Conservation (phyloP, 768 basidiomycete genomes). For the Termitomyces sp. region DNA sequence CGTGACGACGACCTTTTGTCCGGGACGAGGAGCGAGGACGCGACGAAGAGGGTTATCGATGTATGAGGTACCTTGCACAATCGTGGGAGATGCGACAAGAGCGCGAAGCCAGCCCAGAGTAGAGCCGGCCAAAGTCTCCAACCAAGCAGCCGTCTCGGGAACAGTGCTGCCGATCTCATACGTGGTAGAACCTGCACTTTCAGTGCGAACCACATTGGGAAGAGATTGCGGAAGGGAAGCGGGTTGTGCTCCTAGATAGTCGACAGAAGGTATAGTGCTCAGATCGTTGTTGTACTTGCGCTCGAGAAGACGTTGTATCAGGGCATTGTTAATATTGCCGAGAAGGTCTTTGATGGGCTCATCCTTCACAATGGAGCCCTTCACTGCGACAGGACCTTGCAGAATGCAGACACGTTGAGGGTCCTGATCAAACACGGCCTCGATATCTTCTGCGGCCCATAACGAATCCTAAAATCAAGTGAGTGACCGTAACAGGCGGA, state of each 20-base stretch:
- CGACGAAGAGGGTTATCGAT: slow-evolving; percentile 87
- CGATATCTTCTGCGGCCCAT: slow-evolving; percentile 97
- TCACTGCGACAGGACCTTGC: slow-evolving; percentile 93
- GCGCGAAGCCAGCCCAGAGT: slow-evolving; percentile 84
- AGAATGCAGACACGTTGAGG: slow-evolving; percentile 97
- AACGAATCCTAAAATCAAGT: slow-evolving; percentile 69
- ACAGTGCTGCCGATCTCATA: slow-evolving; percentile 44
- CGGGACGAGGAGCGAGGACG: slow-evolving; percentile 73
- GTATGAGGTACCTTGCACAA: slow-evolving; percentile 84
- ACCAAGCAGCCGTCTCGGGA: slow-evolving; percentile 70
- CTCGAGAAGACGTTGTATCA: slow-evolving; percentile 75
- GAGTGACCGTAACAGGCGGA: not conserved
- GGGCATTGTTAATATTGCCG: slow-evolving; percentile 75
- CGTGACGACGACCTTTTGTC: slow-evolving; percentile 71
- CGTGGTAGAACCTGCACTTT: slow-evolving; percentile 36
- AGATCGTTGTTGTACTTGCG: slow-evolving; percentile 73
- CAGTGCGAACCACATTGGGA: slow-evolving; percentile 36
- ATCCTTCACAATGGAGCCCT: slow-evolving; percentile 82
- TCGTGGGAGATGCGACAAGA: slow-evolving; percentile 69
- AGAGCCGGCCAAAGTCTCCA: slow-evolving; percentile 79
- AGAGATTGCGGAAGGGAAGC: slow-evolving; percentile 24
- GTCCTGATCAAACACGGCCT: slow-evolving; percentile 98
- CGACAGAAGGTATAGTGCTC: slow-evolving; percentile 69
- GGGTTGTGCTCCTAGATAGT: slow-evolving; percentile 65
- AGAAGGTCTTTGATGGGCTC: slow-evolving; percentile 92